These are phyloP conservation scores for Silybum marianum DNA, from an alignment of 129 eudicot genomes.

Conservation along the genomic window DNA sequence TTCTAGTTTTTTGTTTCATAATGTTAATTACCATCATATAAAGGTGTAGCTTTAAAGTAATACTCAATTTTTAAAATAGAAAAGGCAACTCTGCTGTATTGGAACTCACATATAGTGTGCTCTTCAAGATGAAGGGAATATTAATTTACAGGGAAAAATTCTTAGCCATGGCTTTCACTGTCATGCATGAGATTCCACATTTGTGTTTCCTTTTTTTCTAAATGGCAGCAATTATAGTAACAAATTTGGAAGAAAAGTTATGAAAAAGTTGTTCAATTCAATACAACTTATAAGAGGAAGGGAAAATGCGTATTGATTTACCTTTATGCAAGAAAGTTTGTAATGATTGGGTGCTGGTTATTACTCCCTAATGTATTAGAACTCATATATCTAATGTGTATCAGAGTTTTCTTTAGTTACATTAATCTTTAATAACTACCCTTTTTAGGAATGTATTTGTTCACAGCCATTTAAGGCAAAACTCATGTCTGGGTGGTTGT, in stretches of 20 bases:
- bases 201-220: not conserved
- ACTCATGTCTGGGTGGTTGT: not conserved
- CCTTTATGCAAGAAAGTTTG: not conserved
- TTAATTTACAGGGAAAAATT: not conserved
- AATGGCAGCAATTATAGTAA: not conserved
- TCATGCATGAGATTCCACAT: not conserved
- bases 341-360: not conserved
- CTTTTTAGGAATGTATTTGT: not conserved
- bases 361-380: not conserved
- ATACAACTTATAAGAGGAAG: not conserved
- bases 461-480: not conserved
- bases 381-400: not conserved
- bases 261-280: not conserved
- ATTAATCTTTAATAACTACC: not conserved
- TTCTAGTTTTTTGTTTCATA: not conserved
- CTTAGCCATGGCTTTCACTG: not conserved
- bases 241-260: not conserved
- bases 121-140: constrained; percentile 5
- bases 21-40: not conserved
- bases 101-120: not conserved
- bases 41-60: not conserved
- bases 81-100: not conserved
- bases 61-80: not conserved
- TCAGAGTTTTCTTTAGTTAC: not conserved
- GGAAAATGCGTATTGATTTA: not conserved